Evolutionary conservation across 768 basidiomycete species (phyloP), one percentile per base, ranked within the genome.

Genomic region (Gloeostereum incarnatum): DNA sequence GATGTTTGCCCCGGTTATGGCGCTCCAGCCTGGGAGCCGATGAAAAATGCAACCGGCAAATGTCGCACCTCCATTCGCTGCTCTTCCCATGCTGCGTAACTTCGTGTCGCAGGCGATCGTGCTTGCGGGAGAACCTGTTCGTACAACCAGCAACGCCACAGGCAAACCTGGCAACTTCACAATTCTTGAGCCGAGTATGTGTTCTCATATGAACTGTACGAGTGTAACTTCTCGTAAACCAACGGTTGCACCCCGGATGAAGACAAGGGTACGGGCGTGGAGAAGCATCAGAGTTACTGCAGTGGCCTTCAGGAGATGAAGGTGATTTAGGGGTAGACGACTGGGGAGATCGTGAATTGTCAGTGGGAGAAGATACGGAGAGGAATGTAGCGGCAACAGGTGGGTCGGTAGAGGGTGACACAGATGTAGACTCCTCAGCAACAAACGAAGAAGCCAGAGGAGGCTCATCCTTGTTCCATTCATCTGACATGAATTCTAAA

Each of bases 41-140:
- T 47, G 45, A 19, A 30, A 30, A 43, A 24, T 40, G 45, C 3
- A 30, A 24, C 26, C 29, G 39, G 39, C 41, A 45, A 18, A 33
- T 37, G 27, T 44, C 20, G 36, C 46, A 48, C 9, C 27, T 22
- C 45, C 45, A 48, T 20, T 46, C 45, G 27, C 46, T 46, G 13
- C 10, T 23, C 18, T 32, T 25, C 14, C 46, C 45, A 31, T 48
- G 46, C 32, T 42, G 31, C 18, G 22, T 25, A n/a, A 46, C 45
- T 31, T 48, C 46, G 33, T 48, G 46, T 11, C 46, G 34, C 10
- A 48, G 32, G 8, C 45, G 45, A 29, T 48, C 46, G 25, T 48
- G 46, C 18, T 34, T 14, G 8, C 46, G 45, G 14, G 45, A 45
- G 25, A 48, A 48, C 8, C 14, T 16, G 31, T 46, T 33, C 13